Percentiles rank a stretch among this genome's conserved stretches.
Conservation (phyloP, 345 rosid species). For the Gossypium thurberi region DNA sequence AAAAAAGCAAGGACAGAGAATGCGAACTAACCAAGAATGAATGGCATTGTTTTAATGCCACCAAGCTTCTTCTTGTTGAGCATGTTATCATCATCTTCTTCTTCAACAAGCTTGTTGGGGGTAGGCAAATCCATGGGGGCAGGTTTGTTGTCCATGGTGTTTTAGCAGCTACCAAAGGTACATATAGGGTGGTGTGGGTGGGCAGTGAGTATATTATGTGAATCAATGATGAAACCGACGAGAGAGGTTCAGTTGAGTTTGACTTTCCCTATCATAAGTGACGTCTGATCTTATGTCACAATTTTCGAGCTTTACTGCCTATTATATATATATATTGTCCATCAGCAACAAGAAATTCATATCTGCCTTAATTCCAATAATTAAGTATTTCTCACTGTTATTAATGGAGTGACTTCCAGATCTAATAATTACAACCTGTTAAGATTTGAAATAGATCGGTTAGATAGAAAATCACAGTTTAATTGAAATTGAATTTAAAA, state of each 20-base stretch:
- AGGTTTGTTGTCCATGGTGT: background rate
- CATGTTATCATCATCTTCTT: background rate
- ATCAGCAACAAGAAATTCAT: too few relatives aligned
- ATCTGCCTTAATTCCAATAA: too few relatives aligned
- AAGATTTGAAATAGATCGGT: too few relatives aligned
- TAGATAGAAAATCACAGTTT: too few relatives aligned
- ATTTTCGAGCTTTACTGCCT: background rate
- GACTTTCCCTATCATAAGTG: background rate
- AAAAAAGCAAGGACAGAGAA: background rate
- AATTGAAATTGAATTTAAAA: too few relatives aligned
- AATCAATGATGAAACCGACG: background rate
- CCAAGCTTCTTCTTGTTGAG: constrained; percentile 2
- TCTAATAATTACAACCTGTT: too few relatives aligned
- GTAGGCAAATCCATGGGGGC: background rate
- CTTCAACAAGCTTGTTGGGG: background rate
- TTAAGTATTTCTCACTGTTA: too few relatives aligned
- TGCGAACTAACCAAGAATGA: constrained; percentile 14
- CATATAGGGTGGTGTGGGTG: background rate
- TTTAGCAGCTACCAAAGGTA: background rate
- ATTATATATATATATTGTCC: background rate
- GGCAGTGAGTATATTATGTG: background rate
- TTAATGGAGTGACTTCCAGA: too few relatives aligned
- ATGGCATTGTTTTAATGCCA: constrained; percentile 18
- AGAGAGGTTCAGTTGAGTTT: background rate
- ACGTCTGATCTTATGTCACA: background rate